phyloP scores from a whole-genome alignment of 495 filamentous ascomycete genomes.

The Saxophila tyrrhenica region DNA sequence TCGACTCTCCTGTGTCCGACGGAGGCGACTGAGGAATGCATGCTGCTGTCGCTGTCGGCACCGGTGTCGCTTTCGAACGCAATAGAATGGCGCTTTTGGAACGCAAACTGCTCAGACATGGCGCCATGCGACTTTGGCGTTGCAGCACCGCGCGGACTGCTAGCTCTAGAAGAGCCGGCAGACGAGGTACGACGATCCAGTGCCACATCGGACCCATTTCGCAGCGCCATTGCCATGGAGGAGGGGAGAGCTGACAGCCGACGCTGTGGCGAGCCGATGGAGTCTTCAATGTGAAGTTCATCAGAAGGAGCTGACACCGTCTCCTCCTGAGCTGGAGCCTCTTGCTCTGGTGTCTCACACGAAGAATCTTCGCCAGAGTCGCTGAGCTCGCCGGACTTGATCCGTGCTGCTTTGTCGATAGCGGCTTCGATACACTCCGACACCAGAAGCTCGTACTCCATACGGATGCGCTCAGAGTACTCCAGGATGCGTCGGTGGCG shows the following conservation, averaged over 20 bases:
- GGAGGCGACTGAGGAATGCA: slow-evolving; percentile 57
- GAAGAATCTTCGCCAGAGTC: slow-evolving; percentile 40
- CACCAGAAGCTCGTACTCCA: slow-evolving; percentile 82
- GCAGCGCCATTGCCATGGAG: slow-evolving; percentile 44
- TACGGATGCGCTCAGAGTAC: slow-evolving; percentile 87
- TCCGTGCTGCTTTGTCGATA: slow-evolving; percentile 76
- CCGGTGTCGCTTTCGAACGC: slow-evolving; percentile 66
- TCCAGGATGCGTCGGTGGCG: slow-evolving; percentile 89
- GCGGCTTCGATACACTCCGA: slow-evolving; percentile 92
- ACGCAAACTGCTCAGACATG: background rate
- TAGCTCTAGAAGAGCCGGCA: slow-evolving; percentile 61
- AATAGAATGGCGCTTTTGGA: slow-evolving; percentile 55
- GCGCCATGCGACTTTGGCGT: slow-evolving; percentile 45
- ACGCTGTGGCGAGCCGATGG: background rate
- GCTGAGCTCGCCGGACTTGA: slow-evolving; percentile 72
- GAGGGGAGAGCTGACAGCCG: slow-evolving; percentile 38
- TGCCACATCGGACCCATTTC: slow-evolving; percentile 34
- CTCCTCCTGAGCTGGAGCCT: slow-evolving; percentile 1
- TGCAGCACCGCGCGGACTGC: slow-evolving; percentile 70
- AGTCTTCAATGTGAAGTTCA: background rate
- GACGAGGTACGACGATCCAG: slow-evolving; percentile 44
- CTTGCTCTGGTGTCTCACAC: slow-evolving; percentile 39
- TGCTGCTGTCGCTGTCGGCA: slow-evolving; percentile 76
- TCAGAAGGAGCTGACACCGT: background rate
- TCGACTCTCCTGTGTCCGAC: slow-evolving; percentile 50